These are phyloP conservation scores for Wickerhamiella azyma DNA, from an alignment of 805 yeast species.

Conservation along the genomic window DNA sequence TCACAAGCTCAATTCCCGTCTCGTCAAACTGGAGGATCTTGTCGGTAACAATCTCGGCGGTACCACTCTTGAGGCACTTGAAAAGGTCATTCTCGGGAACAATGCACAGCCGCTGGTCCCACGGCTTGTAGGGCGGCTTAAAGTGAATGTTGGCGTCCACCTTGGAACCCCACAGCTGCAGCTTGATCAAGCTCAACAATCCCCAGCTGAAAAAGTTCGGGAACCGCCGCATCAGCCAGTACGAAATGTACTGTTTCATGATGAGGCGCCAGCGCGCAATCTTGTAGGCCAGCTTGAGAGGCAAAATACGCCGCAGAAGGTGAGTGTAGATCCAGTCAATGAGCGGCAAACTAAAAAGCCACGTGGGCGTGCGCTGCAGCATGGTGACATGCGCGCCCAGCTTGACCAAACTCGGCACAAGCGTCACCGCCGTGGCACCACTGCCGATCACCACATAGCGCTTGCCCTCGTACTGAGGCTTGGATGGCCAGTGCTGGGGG, in stretches of 20 bases:
- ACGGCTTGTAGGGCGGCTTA: conserved; percentile 6
- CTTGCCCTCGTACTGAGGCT: conserved; percentile 3
- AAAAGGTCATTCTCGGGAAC: conserved; percentile 7
- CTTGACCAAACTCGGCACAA: conserved; percentile 6
- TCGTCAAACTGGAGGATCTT: conserved; percentile 5
- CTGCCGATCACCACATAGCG: conserved; percentile 6
- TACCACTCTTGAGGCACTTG: conserved; percentile 1
- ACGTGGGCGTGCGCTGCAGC: conserved; percentile 9
- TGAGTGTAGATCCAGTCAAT: conserved; percentile 1
- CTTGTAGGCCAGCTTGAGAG: conserved; percentile 1
- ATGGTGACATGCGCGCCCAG: conserved; percentile 6
- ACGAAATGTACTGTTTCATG: conserved; percentile 3
- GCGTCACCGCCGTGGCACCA: conserved; percentile 8
- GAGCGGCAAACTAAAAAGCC: conserved; percentile 2
- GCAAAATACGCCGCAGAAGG: neutral
- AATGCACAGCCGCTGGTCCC: conserved; percentile 9
- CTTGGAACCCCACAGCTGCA: conserved; percentile 4
- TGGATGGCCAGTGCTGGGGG: conserved; percentile 8
- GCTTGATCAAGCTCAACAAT: neutral
- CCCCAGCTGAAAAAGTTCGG: conserved; percentile 1
- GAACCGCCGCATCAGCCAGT: conserved; percentile 2
- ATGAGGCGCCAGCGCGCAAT: conserved; percentile 5
- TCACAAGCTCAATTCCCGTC: conserved; percentile 4
- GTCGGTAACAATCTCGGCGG: conserved; percentile 6
- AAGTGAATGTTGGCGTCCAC: conserved; percentile 6